Base-by-base conservation (phyloP, 2,329 filamentous ascomycete species). In the Venturia aucupariae region DNA sequence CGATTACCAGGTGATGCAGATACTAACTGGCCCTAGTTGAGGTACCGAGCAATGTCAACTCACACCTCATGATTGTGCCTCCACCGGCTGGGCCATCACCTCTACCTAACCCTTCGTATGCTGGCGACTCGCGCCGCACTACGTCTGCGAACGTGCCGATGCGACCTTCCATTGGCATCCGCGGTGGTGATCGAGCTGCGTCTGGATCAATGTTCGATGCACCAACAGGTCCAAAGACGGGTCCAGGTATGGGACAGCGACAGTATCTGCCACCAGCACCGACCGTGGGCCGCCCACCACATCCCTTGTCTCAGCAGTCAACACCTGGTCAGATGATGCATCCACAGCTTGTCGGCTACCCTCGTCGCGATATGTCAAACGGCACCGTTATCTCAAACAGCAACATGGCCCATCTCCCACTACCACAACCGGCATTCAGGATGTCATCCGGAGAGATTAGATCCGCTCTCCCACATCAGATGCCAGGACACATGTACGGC, bases 311-410 rank as follows among this genome's bases (percentile, higher is more conserved):
- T 7, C 51, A 57, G 17, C 51, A 57, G 30, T 57, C 51, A 11
- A 57, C 51, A 8, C 51, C 51, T 32, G 51, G 27, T 57, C 51
- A 57, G 17, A 51, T 51, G 51, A 57, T 57, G 51, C 30, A 57
- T 35, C 27, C 27, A 57, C 51, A 57, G 30, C 51, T 30, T 8
- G 27, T 19, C 19, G 51, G 5, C 6, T 32, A 32, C 15, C 51
- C 27, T 35, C 51, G 51, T 57, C 51, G 51, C 27, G 51, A 57
- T n/a, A 35, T n/a, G 27, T 22, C 51, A 32, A 27, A 3, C 19
- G 51, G 27, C 27, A 27, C 46, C 4, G 7, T 13, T 2, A 8
- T 27, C 4, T 15, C 46, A 11, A 24, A 51, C 6, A 22, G 5
- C 51, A 32, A 57, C 30, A 57, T 57, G 51, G 17, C 51, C 8